Percentiles rank a stretch among this genome's conserved stretches.
Conservation (phyloP, 75 land plant genomes). For the Azolla pinnata region DNA sequence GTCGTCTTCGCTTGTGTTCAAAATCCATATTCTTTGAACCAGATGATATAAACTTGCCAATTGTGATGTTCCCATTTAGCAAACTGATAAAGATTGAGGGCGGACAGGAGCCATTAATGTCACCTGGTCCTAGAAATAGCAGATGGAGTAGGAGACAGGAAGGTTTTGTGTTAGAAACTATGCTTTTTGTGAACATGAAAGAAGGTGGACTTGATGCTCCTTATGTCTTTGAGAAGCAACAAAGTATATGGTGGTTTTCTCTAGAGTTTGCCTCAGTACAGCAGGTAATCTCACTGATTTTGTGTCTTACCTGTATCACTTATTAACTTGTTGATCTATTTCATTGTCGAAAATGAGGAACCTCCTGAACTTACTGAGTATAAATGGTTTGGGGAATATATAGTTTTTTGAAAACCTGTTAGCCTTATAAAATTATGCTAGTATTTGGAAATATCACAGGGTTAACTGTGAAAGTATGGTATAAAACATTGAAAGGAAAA, state of each 20-base stretch:
- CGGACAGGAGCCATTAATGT: constrained; percentile 13
- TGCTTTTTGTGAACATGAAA: constrained; percentile 33
- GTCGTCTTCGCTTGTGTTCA: constrained; percentile 32
- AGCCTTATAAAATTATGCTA: no score
- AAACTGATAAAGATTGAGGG: constrained; percentile 31
- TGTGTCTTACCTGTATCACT: neutral
- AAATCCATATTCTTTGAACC: constrained; percentile 39
- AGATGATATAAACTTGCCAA: constrained; percentile 24
- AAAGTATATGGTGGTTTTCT: constrained; percentile 35
- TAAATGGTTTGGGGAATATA: no score
- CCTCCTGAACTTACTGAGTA: no score
- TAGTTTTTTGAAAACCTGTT: no score
- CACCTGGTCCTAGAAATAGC: constrained; percentile 6
- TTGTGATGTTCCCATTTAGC: constrained; percentile 33
- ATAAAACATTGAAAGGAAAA: no score
- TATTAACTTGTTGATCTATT: neutral
- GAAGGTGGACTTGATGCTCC: constrained; percentile 35
- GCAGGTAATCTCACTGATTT: constrained; percentile 14
- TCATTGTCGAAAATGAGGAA: no score
- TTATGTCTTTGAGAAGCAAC: constrained; percentile 35
- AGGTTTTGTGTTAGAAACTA: constrained; percentile 30
- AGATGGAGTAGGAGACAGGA: constrained; percentile 28
- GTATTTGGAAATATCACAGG: no score
- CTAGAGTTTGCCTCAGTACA: constrained; percentile 23
- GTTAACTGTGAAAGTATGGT: no score